These are phyloP conservation scores for Claviceps sp. DNA, from an alignment of 2,329 filamentous ascomycete genomes.

Conservation along the genomic window DNA sequence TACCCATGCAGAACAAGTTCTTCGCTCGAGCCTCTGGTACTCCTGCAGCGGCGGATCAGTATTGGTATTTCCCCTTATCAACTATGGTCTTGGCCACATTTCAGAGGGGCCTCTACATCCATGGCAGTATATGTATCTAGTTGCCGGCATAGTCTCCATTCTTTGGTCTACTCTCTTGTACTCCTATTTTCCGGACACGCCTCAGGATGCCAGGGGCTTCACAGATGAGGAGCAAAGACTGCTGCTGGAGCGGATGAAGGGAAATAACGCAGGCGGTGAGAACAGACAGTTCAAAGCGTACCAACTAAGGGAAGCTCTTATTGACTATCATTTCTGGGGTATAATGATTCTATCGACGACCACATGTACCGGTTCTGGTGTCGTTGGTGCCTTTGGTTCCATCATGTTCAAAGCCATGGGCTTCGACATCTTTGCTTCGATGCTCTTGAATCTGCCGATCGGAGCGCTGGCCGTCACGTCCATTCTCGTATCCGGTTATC, in stretches of 20 bases:
- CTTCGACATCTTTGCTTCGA: slow-evolving; percentile 18
- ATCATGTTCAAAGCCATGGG: slow-evolving; percentile 23
- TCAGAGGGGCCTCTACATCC: slow-evolving; percentile 12
- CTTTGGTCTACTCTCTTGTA: slow-evolving; percentile 15
- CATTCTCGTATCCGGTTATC: slow-evolving; percentile 18
- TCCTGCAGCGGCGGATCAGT: slow-evolving; percentile 24
- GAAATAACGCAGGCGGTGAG: slow-evolving; percentile 16
- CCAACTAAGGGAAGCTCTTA: slow-evolving; percentile 16
- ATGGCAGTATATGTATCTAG: slow-evolving; percentile 23
- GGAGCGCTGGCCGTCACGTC: slow-evolving; percentile 16
- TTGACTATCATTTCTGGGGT: slow-evolving; percentile 16
- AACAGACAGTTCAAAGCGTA: slow-evolving; percentile 15
- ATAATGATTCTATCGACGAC: slow-evolving; percentile 17
- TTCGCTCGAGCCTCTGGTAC: slow-evolving; percentile 15
- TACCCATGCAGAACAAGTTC: slow-evolving; percentile 22
- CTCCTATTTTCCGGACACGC: slow-evolving; percentile 17
- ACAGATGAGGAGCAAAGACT: slow-evolving; percentile 15
- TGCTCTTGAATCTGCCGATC: slow-evolving; percentile 15
- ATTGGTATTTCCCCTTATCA: slow-evolving; percentile 20
- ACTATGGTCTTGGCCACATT: slow-evolving; percentile 22
- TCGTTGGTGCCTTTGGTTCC: slow-evolving; percentile 17
- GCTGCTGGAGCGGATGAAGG: slow-evolving; percentile 14
- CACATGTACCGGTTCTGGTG: slow-evolving; percentile 17
- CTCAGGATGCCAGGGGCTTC: slow-evolving; percentile 17
- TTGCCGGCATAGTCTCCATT: slow-evolving; percentile 19